Base-by-base conservation (phyloP, 345 rosid genomes). In the Eucalyptus sp. region DNA sequence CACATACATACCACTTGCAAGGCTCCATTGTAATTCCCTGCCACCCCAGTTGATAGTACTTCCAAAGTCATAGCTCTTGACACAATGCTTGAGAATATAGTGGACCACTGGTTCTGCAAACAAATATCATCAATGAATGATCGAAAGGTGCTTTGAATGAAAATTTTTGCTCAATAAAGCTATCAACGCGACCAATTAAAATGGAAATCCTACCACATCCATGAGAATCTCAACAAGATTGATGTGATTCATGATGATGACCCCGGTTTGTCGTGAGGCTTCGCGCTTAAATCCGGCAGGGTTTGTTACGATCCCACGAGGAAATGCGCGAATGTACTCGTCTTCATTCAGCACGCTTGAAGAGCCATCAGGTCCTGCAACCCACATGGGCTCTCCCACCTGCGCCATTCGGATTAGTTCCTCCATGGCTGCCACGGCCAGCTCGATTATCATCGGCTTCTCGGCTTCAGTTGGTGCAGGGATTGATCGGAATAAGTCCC, bases 341-440 rank as follows among this genome's bases (percentile, higher is more conserved):
- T 95, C 96, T 90, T 95, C 94, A 56, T 96, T 94, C 44, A 98
- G 90, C 25, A 90, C 88, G 2, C 71, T 13, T 20, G 86, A 88
- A 10, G 92, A 54, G 50, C 98, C 98, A 90, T 96, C 93, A 68
- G 89, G 88, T 85, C 94, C 94, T 14, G 79, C 91, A 66, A 92
- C 90, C 99, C 99, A 98, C 62, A 98, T 89, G 7, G 99, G 99
- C 56, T 97, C 98, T 50, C 89, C 95, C 90, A 93, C 89, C 89
- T 95, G 98, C 86, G 93, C 93, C 99, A 96, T 95, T 88, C 92
- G 90, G 56, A 96, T 54, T 2, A 98, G 88, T 90, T 98, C 99
- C 89, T 96, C 98, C 99, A 98, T 97, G 33, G 99, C 99, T 10
- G 93, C 94, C 68, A 95, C 94, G 1, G 99, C 99, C 14, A 98